Base-by-base conservation (phyloP, 2,329 filamentous ascomycete species). In the Diaporthe sp. region DNA sequence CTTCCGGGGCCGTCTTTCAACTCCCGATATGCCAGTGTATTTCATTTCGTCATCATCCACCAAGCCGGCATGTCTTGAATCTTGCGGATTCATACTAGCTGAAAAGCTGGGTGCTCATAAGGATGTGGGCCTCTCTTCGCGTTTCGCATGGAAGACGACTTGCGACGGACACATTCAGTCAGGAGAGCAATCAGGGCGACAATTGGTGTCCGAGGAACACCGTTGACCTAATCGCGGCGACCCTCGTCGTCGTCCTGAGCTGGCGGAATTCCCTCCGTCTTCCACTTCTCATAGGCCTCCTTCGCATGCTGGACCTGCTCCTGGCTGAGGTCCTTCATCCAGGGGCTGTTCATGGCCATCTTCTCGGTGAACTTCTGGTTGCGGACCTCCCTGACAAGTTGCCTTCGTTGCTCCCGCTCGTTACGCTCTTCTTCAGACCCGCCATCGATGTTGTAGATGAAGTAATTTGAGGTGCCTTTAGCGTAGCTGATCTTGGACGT, bases 401-500 rank as follows among this genome's bases (percentile, higher is more conserved):
- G 78, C 59, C 77, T 78, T 59, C 79, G 78, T 19, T 79, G 84
- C 85, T 92, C 91, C 73, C 90, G 90, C 85, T 89, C 90, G 78
- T 82, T 85, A 75, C 89, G 90, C 79, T 92, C 92, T 81, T 95
- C 93, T 78, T 92, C 89, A 25, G 91, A 87, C 84, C 92, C 91
- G 79, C 94, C 88, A 77, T 90, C 89, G 81, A 92, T 90, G 79
- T 94, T 94, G 83, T 93, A 95, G 82, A 94, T 84, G 77, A 91
- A 94, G 84, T 89, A 94, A 80, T 96, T 94, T 9, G 89, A 89
- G 28, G 93, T 94, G 42, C 88, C 88, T 1, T 93, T 90, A 74
- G 92, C 92, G 86, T 94, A 96, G n/a, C 94, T 87, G 81, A 96
- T 93, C 84, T 94, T 94, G 81, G 93, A 95, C 73, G 91, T 94